These are phyloP conservation scores for Kodamaea kakaduensis DNA, from an alignment of 805 yeast genomes.

Conservation along the genomic window DNA sequence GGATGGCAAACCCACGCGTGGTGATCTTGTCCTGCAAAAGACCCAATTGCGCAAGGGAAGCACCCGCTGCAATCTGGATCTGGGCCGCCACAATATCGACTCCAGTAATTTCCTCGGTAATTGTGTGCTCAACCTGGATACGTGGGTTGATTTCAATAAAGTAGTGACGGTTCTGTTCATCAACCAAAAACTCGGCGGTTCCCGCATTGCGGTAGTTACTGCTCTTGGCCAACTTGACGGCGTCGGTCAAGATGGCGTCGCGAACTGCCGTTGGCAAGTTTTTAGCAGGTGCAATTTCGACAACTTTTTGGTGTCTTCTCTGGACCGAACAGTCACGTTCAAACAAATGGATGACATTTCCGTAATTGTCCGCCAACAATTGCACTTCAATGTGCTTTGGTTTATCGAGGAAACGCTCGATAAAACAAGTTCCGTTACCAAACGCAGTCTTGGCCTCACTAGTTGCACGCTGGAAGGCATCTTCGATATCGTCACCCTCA, in stretches of 20 bases:
- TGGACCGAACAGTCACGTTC: slow-evolving; percentile 99
- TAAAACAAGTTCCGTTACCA: slow-evolving; percentile 97
- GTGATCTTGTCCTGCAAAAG: slow-evolving; percentile 91
- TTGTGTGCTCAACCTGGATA: slow-evolving; percentile 97
- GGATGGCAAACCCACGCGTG: slow-evolving; percentile 96
- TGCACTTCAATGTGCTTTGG: slow-evolving; percentile 99
- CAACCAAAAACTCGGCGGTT: slow-evolving; percentile 96
- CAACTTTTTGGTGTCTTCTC: slow-evolving; percentile 98
- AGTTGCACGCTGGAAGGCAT: slow-evolving; percentile 89
- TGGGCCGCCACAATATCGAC: slow-evolving; percentile 97
- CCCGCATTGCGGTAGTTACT: slow-evolving; percentile 97
- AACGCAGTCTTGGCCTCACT: slow-evolving; percentile 95
- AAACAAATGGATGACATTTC: slow-evolving; percentile 91
- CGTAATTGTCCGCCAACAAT: slow-evolving; percentile 86
- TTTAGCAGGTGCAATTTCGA: slow-evolving; percentile 96
- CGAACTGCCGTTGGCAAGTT: slow-evolving; percentile 79
- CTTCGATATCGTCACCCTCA: slow-evolving; percentile 89
- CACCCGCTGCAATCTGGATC: slow-evolving; percentile 98
- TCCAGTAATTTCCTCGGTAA: slow-evolving; percentile 98
- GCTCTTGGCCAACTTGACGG: slow-evolving; percentile 82
- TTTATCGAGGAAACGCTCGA: slow-evolving; percentile 89
- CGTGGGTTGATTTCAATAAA: slow-evolving; percentile 98
- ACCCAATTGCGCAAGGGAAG: slow-evolving; percentile 86
- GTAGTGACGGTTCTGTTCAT: slow-evolving; percentile 89
- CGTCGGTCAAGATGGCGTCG: slow-evolving; percentile 90